Evolutionary conservation across 2,329 filamentous ascomycete genomes (phyloP), one percentile per base, ranked within the genome.

Genomic region (Volutella citrinella): DNA sequence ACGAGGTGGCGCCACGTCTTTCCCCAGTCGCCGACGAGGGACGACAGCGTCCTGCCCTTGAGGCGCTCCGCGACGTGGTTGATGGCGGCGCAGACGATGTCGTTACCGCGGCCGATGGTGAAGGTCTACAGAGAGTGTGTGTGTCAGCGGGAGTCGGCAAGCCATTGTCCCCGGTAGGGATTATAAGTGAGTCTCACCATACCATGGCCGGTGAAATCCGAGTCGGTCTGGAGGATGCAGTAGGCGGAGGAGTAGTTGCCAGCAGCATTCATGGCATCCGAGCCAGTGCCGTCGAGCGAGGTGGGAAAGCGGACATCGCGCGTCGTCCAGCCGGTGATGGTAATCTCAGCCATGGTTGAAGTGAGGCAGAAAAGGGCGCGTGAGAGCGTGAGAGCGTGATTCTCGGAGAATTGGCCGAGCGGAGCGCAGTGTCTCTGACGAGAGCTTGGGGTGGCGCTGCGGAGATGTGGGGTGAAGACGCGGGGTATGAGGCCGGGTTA

Each of bases 271-370:
- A 95, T 96, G 55, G 88, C 90, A 76, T 96, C 90, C 8, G 87
- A 94, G 54, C 89, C 89, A n/a, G 88, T 95, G 69, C 91, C 93
- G 66, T 95, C 88, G 42, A 96, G 80, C 24, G 89, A 95, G n/a
- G 89, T 96, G 62, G 84, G 84, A 60, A 88, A 88, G 50, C 84
- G 79, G 59, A 88, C 82, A 67, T 88, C 84, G 56, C 81, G 74
- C 39, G 82, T 84, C 47, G 67, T 69, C 70, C 80, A 87, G 44
- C 80, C 77, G 34, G 81, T 87, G 57, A 88, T 86, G 38, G 78
- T 86, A 52, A 87, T 71, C 50, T 82, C 76, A 37, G 49, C 26
- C 47, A 51, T 51, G n/a, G n/a, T n/a, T n/a, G n/a, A n/a, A n/a
- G n/a, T n/a, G n/a, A n/a, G n/a, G n/a, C n/a, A n/a, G n/a, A n/a